Evolutionary conservation across 179 eudicot species (phyloP).

Genomic region (Actinidia chinensis): DNA sequence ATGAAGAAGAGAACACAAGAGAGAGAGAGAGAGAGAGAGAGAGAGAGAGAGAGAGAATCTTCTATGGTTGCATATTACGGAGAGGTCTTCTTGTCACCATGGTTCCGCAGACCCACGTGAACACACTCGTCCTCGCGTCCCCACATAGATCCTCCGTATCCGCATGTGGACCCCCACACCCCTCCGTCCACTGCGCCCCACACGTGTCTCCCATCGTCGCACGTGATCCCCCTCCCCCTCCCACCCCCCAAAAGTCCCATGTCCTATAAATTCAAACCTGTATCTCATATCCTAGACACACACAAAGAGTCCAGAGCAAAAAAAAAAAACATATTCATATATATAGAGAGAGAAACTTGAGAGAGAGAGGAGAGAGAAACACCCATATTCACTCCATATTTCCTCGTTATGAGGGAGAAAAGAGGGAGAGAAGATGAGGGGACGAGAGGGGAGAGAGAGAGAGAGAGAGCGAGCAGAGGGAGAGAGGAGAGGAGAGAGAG

Average conservation of each 20-base stretch:
- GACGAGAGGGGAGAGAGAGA: no score
- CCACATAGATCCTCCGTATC: constrained; percentile 69
- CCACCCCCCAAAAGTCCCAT: not conserved
- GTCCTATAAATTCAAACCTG: constrained; percentile 39
- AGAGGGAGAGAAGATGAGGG: no score
- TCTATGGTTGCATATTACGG: not conserved
- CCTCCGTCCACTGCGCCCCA: constrained; percentile 12
- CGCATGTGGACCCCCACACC: constrained; percentile 25
- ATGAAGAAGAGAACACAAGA: no score
- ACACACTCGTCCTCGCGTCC: constrained; percentile 27
- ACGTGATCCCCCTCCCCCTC: constrained; percentile 24
- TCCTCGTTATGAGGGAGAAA: no score
- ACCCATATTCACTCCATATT: constrained; percentile 5
- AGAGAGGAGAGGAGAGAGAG: not conserved
- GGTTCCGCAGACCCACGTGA: constrained; percentile 42
- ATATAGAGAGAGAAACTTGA: not conserved
- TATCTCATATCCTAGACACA: constrained; percentile 27
- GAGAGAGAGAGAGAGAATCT: not conserved
- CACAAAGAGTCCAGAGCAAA: no score
- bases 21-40: not conserved
- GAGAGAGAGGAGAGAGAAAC: no score
- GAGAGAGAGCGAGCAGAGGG: no score
- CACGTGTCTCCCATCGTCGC: constrained; percentile 46
- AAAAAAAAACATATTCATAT: not conserved
- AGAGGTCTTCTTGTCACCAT: not conserved